These are phyloP conservation scores for Penicillium atrosanguineum DNA, from an alignment of 495 filamentous ascomycete genomes.

Conservation along the genomic window DNA sequence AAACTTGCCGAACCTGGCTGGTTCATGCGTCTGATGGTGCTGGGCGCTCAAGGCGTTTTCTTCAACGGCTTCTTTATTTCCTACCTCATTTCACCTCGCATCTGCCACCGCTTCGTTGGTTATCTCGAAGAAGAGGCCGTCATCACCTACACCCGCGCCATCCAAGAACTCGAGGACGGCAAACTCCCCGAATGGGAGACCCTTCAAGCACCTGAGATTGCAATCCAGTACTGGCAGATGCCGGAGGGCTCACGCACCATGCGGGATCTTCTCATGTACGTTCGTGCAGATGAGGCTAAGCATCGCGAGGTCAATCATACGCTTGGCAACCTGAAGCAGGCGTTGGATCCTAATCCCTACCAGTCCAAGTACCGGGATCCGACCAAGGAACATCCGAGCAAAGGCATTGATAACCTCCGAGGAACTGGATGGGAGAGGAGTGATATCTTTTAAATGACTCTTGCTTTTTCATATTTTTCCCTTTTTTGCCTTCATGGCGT, in stretches of 20 bases:
- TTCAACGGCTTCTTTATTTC: constrained; percentile 91
- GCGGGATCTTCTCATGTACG: constrained; percentile 80
- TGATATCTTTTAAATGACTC: constrained; percentile 57
- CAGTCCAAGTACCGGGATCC: constrained; percentile 68
- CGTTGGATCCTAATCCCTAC: constrained; percentile 87
- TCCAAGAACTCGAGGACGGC: constrained; percentile 81
- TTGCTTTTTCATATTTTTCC: too few species aligned
- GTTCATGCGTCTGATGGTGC: constrained; percentile 86
- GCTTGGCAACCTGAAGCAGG: constrained; percentile 77
- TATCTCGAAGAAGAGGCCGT: constrained; percentile 98
- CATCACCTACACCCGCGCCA: constrained; percentile 85
- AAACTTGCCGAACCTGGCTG: constrained; percentile 84
- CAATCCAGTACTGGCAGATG: constrained; percentile 89
- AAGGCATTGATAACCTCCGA: constrained; percentile 66
- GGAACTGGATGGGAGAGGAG: constrained; percentile 76
- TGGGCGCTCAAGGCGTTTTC: constrained; percentile 83
- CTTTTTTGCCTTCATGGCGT: background rate
- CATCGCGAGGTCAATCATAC: constrained; percentile 98
- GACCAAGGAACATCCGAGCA: constrained; percentile 61
- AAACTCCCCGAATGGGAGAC: constrained; percentile 78
- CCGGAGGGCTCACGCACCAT: constrained; percentile 79
- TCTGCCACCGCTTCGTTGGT: constrained; percentile 93
- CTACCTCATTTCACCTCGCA: constrained; percentile 85
- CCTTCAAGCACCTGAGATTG: constrained; percentile 81
- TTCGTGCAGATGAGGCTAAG: constrained; percentile 94